A percentile compares a stretch with the other conserved stretches of the same genome.
phyloP scores from a whole-genome alignment of 805 yeast genomes.

The Grigorovia yakushimaensis region DNA sequence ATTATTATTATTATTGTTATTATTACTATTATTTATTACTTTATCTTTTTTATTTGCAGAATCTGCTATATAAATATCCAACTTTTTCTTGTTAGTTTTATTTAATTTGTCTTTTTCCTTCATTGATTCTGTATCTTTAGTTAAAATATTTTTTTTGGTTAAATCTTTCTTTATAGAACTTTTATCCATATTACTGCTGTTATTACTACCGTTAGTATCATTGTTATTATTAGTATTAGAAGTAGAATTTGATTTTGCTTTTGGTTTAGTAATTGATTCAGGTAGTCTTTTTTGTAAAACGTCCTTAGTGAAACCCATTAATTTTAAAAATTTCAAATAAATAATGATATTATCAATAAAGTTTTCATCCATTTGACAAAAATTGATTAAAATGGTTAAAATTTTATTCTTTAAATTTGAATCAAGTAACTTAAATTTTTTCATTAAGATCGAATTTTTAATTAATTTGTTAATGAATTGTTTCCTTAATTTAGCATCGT shows the following conservation, averaged over 20 bases:
- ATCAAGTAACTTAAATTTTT: conserved; percentile 6
- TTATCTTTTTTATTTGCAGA: conserved; percentile 1
- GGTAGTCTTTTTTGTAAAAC: conserved; percentile 5
- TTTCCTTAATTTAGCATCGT: conserved; percentile 20
- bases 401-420: conserved; percentile 3
- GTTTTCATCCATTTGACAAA: conserved; percentile 20
- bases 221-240: neutral
- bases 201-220: too few species aligned
- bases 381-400: conserved; percentile 13
- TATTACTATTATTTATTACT: neutral
- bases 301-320: conserved; percentile 14
- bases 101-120: neutral
- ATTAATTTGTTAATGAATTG: conserved; percentile 17
- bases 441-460: conserved; percentile 3
- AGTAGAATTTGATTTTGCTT: conserved; percentile 1
- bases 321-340: conserved; percentile 15
- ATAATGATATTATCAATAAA: conserved; percentile 17
- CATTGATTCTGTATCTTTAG: neutral
- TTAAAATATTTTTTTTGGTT: neutral
- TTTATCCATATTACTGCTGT: neutral
- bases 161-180: neutral
- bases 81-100: neutral
- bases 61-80: conserved; percentile 8
- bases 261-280: conserved; percentile 1
- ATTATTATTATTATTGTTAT: neutral